A percentile compares a stretch with the other conserved stretches of the same genome.
phyloP scores from a whole-genome alignment of 2,329 filamentous ascomycete species.

The Fusarium napiforme region DNA sequence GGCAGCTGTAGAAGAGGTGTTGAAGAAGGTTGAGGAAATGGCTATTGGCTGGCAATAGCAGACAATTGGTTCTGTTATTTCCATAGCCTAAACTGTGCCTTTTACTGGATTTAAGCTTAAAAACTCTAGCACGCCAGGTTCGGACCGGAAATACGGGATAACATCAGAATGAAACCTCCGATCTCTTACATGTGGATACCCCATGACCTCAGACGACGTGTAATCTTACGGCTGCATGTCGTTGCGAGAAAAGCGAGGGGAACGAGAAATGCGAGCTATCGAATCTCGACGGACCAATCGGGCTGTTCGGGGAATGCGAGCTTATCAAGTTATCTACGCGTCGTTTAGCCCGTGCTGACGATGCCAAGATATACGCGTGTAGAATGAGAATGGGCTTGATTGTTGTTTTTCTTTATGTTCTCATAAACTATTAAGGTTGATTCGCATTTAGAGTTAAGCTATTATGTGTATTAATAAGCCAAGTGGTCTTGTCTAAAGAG shows the following conservation, averaged over 20 bases:
- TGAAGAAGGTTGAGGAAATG: not conserved
- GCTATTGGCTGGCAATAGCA: not conserved
- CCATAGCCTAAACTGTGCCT: not conserved
- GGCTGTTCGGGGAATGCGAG: not conserved
- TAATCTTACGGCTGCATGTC: not conserved
- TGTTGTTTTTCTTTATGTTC: rapidly evolving
- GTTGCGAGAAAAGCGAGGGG: not conserved
- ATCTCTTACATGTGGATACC: not conserved
- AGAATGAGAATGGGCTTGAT: not conserved
- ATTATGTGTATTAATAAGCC: rapidly evolving
- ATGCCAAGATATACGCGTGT: not conserved
- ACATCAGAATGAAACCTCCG: not conserved
- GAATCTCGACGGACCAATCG: not conserved
- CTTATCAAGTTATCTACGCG: not conserved
- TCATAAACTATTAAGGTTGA: rapidly evolving
- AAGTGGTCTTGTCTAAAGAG: rapidly evolving
- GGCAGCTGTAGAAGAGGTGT: not conserved
- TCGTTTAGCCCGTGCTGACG: not conserved
- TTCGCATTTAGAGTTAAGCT: no score
- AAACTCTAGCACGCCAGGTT: not conserved
- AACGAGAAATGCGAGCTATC: not conserved
- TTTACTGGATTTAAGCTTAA: not conserved
- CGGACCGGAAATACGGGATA: not conserved
- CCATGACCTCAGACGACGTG: not conserved
- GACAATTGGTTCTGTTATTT: not conserved